Evolutionary conservation across 305 asterid species (phyloP), one percentile per base, ranked within the genome.

Genomic region (Coffea humblotiana): DNA sequence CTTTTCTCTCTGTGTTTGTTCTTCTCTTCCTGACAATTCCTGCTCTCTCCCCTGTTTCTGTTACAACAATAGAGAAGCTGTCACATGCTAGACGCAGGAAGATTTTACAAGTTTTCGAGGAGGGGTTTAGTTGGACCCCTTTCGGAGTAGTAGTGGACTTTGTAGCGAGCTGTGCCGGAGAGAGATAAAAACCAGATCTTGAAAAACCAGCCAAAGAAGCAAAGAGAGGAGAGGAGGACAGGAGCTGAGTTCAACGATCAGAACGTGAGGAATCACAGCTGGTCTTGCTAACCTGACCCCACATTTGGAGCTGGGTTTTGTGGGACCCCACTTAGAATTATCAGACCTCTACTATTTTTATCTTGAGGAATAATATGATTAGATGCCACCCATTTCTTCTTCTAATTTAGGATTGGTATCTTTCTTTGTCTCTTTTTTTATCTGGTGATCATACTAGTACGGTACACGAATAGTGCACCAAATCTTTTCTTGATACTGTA

Each of bases 231-330:
- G 11, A 18, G 8, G 37, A 16, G 40, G 32, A 0, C 29, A 56
- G 3, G 43, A 37, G 43, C 43, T 37, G 8, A 54, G 81, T 78
- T 54, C 81, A 78, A 49, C 75, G 32, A 29, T 29, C 32, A 52
- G 71, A 47, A 35, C 66, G 69, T 45, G 80, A 69, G 9, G 43
- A 27, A 54, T 58, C 65, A 72, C 80, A 83, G 83, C 86, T 83
- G 83, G 81, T 79, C 64, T 76, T 51, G 81, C 68, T 72, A 72
- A 77, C 52, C 11, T 52, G 75, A 66, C 78, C 81, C 86, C 77
- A 79, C 78, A 25, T 54, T 75, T 64, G 60, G 76, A 51, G 78
- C 66, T 79, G 81, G 74, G 32, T 76, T 54, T 35, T 49, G 32
- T 48, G 77, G 83, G 74, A 67, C 4, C 81, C 81, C 78, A 51